Base-by-base conservation (phyloP, 345 rosid genomes). In the Arabidopsis suecica region DNA sequence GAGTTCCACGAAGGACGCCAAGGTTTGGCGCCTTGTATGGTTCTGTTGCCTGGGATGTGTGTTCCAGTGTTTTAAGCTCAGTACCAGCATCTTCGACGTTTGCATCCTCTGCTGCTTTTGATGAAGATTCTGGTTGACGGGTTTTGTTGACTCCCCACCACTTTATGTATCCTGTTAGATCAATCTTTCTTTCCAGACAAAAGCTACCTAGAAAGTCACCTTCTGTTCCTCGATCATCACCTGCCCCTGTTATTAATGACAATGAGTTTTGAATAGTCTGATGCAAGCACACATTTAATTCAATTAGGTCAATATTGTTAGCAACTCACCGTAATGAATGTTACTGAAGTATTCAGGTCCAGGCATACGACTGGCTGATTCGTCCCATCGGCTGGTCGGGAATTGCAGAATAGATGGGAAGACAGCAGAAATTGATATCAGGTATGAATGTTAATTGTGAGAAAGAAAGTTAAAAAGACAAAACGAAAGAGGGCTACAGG, bases 111-210 rank as follows among this genome's bases (percentile, higher is more conserved):
- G 84, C 84, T 61, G 88, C 85, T 72, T 87, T 95, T 50, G 87
- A 48, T 28, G 84, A 74, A 38, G 91, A 76, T 58, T 91, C 96
- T 36, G 83, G 77, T 67, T 85, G 97, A 74, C 96, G 91, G 75
- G 78, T 71, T 83, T 83, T 92, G 79, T 83, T 88, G 30, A 83
- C 72, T 10, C 93, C 91, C 97, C 99, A 92, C 99, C 99, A 95
- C 77, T 92, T 95, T 71, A 95, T 85, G 68, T 87, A 83, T 71
- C 86, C 81, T 44, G 99, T 89, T 57, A 95, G 83, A 83, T 91
- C 99, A 40, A 92, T 86, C 81, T 89, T 90, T 83, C 92, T 90
- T 28, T 95, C 97, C 56, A 84, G 76, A 81, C 88, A 85, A 78
- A 91, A 86, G 73, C 88, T 76, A 68, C 97, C 88, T 37, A 83